Percentiles rank a stretch among this genome's conserved stretches.
These are phyloP conservation scores for Casaregolazyma lundiana DNA, from an alignment of 1,139 yeast genomes.

Conservation along the genomic window DNA sequence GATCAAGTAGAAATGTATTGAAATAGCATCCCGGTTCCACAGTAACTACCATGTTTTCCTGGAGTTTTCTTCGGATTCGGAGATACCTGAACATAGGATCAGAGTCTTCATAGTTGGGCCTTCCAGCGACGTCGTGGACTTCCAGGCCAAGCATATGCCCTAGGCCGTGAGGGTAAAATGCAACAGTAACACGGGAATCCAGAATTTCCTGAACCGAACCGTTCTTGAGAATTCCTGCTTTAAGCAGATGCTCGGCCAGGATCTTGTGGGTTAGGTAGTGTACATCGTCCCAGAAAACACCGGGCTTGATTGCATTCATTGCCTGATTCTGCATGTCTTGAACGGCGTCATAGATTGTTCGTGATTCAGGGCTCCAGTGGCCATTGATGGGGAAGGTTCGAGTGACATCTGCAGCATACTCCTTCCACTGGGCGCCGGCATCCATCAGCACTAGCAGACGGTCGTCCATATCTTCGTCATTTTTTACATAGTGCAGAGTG, in stretches of 20 bases:
- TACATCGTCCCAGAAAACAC: conserved; percentile 77
- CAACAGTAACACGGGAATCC: conserved; percentile 62
- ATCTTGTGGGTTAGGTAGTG: conserved; percentile 77
- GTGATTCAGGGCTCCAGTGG: conserved; percentile 81
- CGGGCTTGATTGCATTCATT: conserved; percentile 70
- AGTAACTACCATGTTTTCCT: conserved; percentile 80
- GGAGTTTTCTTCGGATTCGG: conserved; percentile 70
- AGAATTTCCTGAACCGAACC: conserved; percentile 61
- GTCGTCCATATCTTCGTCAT: conserved; percentile 59
- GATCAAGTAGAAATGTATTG: conserved; percentile 72
- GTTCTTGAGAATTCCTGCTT: conserved; percentile 73
- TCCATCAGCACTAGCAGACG: conserved; percentile 74
- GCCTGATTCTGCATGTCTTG: conserved; percentile 74
- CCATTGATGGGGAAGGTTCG: conserved; percentile 92
- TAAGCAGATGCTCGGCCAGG: conserved; percentile 63
- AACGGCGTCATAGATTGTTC: conserved; percentile 77
- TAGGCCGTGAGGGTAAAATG: conserved; percentile 91
- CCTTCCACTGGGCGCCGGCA: conserved; percentile 96
- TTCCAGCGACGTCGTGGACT: conserved; percentile 93
- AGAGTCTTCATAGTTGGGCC: conserved; percentile 76
- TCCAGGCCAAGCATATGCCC: conserved; percentile 95
- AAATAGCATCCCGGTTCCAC: conserved; percentile 96
- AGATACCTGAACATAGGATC: conserved; percentile 71
- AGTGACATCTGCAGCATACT: conserved; percentile 91
- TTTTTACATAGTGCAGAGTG: conserved; percentile 82